Base-by-base conservation (phyloP, 257 asterid genomes). In the Solanum arcanum region DNA sequence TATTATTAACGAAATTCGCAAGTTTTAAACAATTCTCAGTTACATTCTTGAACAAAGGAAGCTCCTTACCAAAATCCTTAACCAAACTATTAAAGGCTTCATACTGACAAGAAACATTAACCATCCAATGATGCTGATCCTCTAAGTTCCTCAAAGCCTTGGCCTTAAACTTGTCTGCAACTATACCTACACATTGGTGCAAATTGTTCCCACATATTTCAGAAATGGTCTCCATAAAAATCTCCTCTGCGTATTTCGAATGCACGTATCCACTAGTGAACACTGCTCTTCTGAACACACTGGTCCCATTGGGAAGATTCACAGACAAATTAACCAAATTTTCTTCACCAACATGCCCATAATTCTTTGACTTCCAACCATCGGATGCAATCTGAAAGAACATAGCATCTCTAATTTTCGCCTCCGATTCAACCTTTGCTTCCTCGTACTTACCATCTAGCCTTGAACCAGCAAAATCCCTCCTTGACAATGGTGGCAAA, bases 261-360 rank as follows among this genome's bases (percentile, higher is more conserved):
- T 94, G 95, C 47, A 94, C 93, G 35, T 89, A 94, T 13, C 98
- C 98, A 62, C 88, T 90, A 1, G 94, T 93, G 73, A 97, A 94
- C 66, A 97, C 94, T 1, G 98, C 98, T 86, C 92, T 91, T 62
- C 98, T 82, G 20, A 93, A 97, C 33, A 97, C 95, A 76, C 96
- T 88, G 15, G 98, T 93, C 46, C 99, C 99, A 41, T 96, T 95
- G n/a, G 99, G 99, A 80, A 97, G 98, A 89, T 97, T 97, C 75
- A 97, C 94, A 12, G 92, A 89, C 88, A 97, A 89, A 91, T 93
- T 96, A 77, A 96, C 98, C 49, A 94, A 77, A 86, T 88, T 93
- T 20, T 96, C 95, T 25, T 94, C 96, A 14, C 93, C 92, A 6
- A 86, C 87, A 59, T 84, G 83, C 33, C 88, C 90, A 20, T 33